These are phyloP conservation scores for Dactylellina haptotyla DNA, from an alignment of 2,329 filamentous ascomycete genomes.

Conservation along the genomic window DNA sequence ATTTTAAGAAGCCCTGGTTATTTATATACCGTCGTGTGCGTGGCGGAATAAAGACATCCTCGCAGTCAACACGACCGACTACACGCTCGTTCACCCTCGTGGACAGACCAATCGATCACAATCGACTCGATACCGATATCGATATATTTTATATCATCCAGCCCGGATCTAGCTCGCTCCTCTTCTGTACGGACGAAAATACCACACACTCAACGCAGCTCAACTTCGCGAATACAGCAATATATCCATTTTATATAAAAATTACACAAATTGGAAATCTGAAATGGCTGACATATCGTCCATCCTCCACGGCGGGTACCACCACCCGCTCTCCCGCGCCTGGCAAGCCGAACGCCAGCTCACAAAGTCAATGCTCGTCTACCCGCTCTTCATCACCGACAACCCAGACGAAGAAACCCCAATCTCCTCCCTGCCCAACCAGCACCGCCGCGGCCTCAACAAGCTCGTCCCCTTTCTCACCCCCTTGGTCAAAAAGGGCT, in stretches of 20 bases:
- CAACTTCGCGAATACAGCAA: neutral
- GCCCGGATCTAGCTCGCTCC: too few relatives aligned
- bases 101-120: too few relatives aligned
- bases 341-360: conserved; percentile 88
- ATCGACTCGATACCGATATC: too few relatives aligned
- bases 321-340: conserved; percentile 78
- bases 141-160: too few relatives aligned
- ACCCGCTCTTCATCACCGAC: conserved; percentile 95
- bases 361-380: conserved; percentile 98
- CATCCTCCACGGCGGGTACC: conserved; percentile 84
- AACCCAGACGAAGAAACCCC: conserved; percentile 89
- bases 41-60: too few relatives aligned
- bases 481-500: conserved; percentile 86
- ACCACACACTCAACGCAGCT: conserved; percentile 33
- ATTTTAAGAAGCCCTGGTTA: too few relatives aligned
- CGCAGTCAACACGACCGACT: too few relatives aligned
- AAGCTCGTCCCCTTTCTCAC: conserved; percentile 84
- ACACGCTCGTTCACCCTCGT: too few relatives aligned
- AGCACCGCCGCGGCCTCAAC: conserved; percentile 85
- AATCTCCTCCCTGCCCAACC: conserved; percentile 90
- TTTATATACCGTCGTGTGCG: too few relatives aligned
- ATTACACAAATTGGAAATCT: neutral
- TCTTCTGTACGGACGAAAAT: too few relatives aligned
- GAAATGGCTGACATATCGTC: conserved; percentile 74
- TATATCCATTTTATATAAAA: neutral